Evolutionary conservation across 768 basidiomycete genomes (phyloP).

Genomic region (Lanmaoa pseudosensibilis): DNA sequence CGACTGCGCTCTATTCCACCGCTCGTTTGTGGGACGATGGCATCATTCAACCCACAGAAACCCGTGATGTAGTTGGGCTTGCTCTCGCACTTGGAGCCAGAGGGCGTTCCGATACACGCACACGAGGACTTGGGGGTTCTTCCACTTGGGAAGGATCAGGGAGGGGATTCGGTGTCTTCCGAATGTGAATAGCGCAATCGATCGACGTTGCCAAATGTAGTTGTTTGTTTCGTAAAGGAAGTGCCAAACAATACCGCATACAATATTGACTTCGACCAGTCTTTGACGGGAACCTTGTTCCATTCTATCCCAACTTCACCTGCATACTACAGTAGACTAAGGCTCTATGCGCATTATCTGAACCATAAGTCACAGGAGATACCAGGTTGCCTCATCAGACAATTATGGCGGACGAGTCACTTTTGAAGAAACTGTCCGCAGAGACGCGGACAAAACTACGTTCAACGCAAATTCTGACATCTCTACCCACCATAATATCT

Average conservation of each 20-base stretch:
- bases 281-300: not conserved
- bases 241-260: constrained; percentile 23
- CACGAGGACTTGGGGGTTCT: not conserved
- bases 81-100: constrained; percentile 78
- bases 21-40: constrained; percentile 96
- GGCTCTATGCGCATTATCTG: not conserved
- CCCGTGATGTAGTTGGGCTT: constrained; percentile 83
- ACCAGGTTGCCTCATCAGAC: not conserved
- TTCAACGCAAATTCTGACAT: constrained; percentile 82
- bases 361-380: not conserved
- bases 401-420: constrained; percentile 22
- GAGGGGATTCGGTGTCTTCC: constrained; percentile 84
- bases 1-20: constrained; percentile 82
- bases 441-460: constrained; percentile 72
- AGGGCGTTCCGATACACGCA: constrained; percentile 28
- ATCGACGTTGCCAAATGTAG: constrained; percentile 27
- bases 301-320: not conserved
- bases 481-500: constrained; percentile 73
- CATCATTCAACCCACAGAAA: constrained; percentile 86
- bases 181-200: constrained; percentile 58
- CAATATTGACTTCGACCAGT: not conserved
- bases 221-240: constrained; percentile 25
- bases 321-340: not conserved
- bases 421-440: constrained; percentile 47
- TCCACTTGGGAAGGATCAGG: constrained; percentile 68